Percentiles rank a stretch among this genome's conserved stretches.
phyloP scores from a whole-genome alignment of 2,329 filamentous ascomycete species.

The Pseudomassariella vexata region DNA sequence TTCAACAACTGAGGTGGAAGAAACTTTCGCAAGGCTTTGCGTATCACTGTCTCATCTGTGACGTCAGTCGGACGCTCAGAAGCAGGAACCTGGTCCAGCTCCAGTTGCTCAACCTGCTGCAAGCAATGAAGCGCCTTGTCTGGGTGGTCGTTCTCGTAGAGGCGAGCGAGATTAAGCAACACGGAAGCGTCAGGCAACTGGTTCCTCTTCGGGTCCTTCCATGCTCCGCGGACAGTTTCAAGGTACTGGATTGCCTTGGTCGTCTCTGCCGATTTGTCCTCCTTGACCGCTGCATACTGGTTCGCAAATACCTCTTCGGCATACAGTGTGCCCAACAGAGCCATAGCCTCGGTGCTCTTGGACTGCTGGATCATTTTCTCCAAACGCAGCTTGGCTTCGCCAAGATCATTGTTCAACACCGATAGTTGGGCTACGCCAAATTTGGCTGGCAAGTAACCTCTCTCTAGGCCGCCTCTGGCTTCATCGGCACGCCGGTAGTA shows the following conservation, averaged over 20 bases:
- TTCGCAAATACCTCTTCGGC: conserved; percentile 88
- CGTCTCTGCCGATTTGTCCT: conserved; percentile 79
- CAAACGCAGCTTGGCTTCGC: conserved; percentile 85
- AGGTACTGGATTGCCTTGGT: conserved; percentile 83
- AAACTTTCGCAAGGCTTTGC: conserved; percentile 63
- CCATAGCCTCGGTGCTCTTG: conserved; percentile 83
- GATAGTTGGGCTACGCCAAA: conserved; percentile 90
- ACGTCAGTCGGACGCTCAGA: conserved; percentile 58
- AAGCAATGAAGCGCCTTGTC: conserved; percentile 91
- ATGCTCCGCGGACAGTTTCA: conserved; percentile 77
- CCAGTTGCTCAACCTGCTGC: conserved; percentile 85
- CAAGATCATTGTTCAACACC: conserved; percentile 75
- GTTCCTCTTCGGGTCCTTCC: conserved; percentile 90
- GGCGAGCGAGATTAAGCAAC: conserved; percentile 80
- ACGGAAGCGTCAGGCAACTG: conserved; percentile 78
- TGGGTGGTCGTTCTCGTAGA: conserved; percentile 81
- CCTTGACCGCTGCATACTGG: conserved; percentile 65
- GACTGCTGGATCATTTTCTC: conserved; percentile 91
- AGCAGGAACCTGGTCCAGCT: conserved; percentile 70
- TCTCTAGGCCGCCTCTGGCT: conserved; percentile 84
- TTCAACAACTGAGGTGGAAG: conserved; percentile 89
- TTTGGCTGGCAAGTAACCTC: conserved; percentile 87
- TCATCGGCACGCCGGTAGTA: conserved; percentile 89
- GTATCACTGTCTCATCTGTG: conserved; percentile 55
- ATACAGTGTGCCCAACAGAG: conserved; percentile 82